Evolutionary conservation across 805 yeast genomes (phyloP), one percentile per base, ranked within the genome.

Genomic region (Alloascoidea africana): DNA sequence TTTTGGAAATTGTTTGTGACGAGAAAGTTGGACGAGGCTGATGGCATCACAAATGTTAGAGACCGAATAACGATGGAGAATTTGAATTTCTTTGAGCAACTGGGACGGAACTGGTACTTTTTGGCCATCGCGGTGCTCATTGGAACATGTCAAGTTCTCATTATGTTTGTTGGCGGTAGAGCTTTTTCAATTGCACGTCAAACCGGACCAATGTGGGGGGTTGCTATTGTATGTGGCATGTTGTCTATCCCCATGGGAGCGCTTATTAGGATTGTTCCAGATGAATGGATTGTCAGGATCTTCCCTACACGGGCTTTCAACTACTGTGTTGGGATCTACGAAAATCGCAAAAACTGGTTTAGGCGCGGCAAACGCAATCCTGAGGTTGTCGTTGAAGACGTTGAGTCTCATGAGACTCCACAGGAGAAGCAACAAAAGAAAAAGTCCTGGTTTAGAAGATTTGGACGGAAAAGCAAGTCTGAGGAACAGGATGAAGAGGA

Each of bases 151-250:
- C 98, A 91, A 61, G 63, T 86, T 2, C 56, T 89, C 38, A 89
- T 91, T 49, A 89, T 91, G 97, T 82, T 76, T 58, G 89, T 84
- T 44, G 99, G 99, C 39, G 98, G 99, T 39, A 82, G 89, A 33
- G 96, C 98, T 0, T 91, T 91, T 59, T 73, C 87, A 4, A 68
- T 87, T 45, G 73, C 72, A 2, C 68, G 77, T 43, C 93, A 82
- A 58, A 79, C 94, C 1, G 80, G 81, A 4, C 73, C 73, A 1
- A 75, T 77, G 81, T 91, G 98, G 98, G 91, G 71, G 1, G 75
- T 84, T 2, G 91, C 97, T 0, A 57, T 89, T 3, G 50, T 81
- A 17, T 73, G 93, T 59, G 97, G 97, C 18, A 53, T 80, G 44
- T 36, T 81, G 14, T 78, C 95, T n/a, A 59, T 91, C 32, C 96